Evolutionary conservation across 192 early-diverging fungal species (phyloP).

Genomic region (Dispira parvispora): DNA sequence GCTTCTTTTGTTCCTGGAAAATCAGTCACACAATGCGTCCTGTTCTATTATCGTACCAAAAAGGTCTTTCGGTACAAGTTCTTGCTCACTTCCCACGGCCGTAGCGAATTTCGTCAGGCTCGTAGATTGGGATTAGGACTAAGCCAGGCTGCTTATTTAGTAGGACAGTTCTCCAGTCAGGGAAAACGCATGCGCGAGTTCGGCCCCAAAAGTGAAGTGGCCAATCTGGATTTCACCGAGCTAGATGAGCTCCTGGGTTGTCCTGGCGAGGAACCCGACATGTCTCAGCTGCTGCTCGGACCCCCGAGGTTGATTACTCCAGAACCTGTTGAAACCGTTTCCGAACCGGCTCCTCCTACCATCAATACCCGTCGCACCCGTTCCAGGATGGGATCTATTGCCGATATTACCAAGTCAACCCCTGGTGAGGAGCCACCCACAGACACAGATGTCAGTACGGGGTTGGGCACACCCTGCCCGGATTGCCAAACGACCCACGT

Average conservation of each 20-base stretch:
- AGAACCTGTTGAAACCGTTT: too few relatives aligned
- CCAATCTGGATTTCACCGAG: neutral
- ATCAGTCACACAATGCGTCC: constrained; percentile 47
- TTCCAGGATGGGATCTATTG: too few relatives aligned
- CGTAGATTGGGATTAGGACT: constrained; percentile 3
- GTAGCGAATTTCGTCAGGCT: constrained; percentile 7
- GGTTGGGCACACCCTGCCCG: neutral
- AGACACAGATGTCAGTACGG: too few relatives aligned
- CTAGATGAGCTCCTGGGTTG: neutral
- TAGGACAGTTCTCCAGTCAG: neutral
- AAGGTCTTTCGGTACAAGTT: constrained; percentile 53
- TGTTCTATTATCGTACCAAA: constrained; percentile 67
- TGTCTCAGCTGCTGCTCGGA: too few relatives aligned
- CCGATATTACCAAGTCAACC: too few relatives aligned
- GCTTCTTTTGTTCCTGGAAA: constrained; percentile 43
- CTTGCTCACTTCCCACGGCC: constrained; percentile 14
- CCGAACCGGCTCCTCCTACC: too few relatives aligned
- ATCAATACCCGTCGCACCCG: too few relatives aligned
- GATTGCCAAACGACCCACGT: constrained; percentile 1
- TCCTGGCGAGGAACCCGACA: neutral
- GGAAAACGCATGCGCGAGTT: constrained; percentile 5
- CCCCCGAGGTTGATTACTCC: too few relatives aligned
- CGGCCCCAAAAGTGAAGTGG: neutral
- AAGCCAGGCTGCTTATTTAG: constrained; percentile 2
- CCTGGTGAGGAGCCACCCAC: too few relatives aligned